Conservation (phyloP, 139 green algal genomes). For the Parachlorella kessleri region DNA sequence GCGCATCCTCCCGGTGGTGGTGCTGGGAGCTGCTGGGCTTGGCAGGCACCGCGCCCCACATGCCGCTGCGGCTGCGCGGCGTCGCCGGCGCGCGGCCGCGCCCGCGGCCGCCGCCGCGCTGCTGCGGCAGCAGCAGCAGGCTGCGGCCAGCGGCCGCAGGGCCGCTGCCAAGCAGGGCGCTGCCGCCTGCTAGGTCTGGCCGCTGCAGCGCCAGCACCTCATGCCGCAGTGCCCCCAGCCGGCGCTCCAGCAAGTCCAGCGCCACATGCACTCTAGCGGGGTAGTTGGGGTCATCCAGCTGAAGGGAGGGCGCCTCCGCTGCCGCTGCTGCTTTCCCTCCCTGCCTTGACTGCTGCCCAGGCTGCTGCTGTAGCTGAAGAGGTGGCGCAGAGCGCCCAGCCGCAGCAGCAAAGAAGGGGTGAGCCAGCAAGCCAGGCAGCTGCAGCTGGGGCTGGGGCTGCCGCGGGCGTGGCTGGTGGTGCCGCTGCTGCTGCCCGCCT, state of each 20-base stretch:
- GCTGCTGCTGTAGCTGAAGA: no score
- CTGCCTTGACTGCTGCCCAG: slow-evolving; percentile 3
- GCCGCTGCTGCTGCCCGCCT: neutral
- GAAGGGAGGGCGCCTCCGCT: neutral
- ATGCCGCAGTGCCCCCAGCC: slow-evolving; percentile 27
- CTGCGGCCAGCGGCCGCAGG: neutral
- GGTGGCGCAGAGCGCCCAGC: no score
- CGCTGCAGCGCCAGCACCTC: slow-evolving; percentile 20
- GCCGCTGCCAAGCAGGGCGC: neutral
- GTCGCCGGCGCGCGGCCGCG: neutral
- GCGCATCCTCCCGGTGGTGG: slow-evolving; percentile 4
- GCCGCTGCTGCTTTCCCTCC: neutral
- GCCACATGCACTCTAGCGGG: slow-evolving; percentile 35
- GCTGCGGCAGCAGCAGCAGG: neutral
- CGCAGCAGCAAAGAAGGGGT: slow-evolving; percentile 51
- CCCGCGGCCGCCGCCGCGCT: neutral
- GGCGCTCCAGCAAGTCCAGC: slow-evolving; percentile 29
- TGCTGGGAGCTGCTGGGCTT: neutral
- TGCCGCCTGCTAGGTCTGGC: neutral
- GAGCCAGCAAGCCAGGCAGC: slow-evolving; percentile 21
- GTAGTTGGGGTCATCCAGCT: slow-evolving; percentile 25
- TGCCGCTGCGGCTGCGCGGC: neutral
- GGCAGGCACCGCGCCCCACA: slow-evolving; percentile 17
- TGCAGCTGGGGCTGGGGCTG: neutral
- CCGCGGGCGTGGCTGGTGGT: neutral